Evolutionary conservation across 1,139 yeast species (phyloP), one percentile per base, ranked within the genome.

Genomic region (Yamadazyma buinensis): DNA sequence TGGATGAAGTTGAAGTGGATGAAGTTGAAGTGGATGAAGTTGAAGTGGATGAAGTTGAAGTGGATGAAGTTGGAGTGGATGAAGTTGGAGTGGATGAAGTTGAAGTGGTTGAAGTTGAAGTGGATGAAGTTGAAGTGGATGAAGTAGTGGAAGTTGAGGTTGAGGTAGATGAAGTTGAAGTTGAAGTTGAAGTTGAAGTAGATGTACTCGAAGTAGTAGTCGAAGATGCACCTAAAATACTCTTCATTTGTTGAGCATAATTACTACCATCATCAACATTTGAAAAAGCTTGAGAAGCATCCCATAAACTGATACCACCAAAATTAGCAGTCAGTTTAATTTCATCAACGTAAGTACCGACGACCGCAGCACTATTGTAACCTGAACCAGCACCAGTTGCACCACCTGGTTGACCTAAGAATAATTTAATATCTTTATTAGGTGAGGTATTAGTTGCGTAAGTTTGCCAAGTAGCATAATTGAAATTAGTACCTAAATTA

Each of bases 221-320:
- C 13, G 15, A 15, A 10, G 38, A 22, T 2, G 26, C 26, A 5
- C 29, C 41, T 28, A 50, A 34, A 6, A 41, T 24, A 6, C 20
- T 23, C 26, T 44, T 49, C 41, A 77, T 60, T 12, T 61, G 64
- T 23, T 48, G 43, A 21, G 51, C 75, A 51, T 58, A 76, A 36
- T 61, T 63, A 15, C 51, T 55, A 25, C 78, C 80, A 39, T 61
- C 55, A 29, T 67, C 64, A 19, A 52, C 56, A 53, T 85, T 86
- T 15, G 69, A 54, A 54, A 69, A 75, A 12, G 83, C 88, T 57
- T 83, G 87, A 35, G 94, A 82, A 35, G 95, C 95, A 59, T 88
- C 96, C 97, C 97, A 88, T 42, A 87, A 61, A 64, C 85, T 79
- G 48, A 88, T 73, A 54, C 97, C 97, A 43, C 95, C 96, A 51